Evolutionary conservation across 345 rosid genomes (phyloP).

Genomic region (Hirschfeldia incana): DNA sequence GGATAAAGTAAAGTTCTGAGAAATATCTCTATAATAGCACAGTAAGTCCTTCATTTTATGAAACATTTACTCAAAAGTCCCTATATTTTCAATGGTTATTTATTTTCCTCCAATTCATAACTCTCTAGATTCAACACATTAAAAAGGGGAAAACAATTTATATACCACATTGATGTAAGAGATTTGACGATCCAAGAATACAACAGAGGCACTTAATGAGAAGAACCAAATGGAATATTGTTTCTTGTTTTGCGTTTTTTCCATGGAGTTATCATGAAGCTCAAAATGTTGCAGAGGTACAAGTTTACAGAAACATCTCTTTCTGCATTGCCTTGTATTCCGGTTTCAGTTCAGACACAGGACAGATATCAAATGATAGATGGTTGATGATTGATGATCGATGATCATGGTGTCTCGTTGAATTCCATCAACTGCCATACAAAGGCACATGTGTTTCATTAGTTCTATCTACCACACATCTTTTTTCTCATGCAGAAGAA

Average conservation of each 20-base stretch:
- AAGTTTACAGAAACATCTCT: conserved; percentile 3
- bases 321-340: conserved; percentile 23
- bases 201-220: no score
- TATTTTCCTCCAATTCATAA: no score
- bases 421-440: conserved; percentile 39
- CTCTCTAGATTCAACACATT: no score
- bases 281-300: background rate
- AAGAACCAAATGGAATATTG: no score
- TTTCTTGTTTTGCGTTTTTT: no score
- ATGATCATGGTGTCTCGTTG: conserved; percentile 37
- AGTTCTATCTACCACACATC: no score
- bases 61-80: background rate
- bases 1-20: background rate
- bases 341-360: conserved; percentile 24
- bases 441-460: no score
- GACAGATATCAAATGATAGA: background rate
- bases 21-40: background rate
- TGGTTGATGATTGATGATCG: no score
- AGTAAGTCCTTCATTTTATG: conserved; percentile 5
- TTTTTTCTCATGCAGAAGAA: no score
- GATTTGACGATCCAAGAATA: background rate
- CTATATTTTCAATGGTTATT: no score
- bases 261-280: conserved; percentile 9
- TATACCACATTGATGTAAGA: no score
- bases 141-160: no score